These are phyloP conservation scores for Bryoerythrophyllum caledonicum DNA, from an alignment of 225 moss, liverwort and hornwort species.

Conservation along the genomic window DNA sequence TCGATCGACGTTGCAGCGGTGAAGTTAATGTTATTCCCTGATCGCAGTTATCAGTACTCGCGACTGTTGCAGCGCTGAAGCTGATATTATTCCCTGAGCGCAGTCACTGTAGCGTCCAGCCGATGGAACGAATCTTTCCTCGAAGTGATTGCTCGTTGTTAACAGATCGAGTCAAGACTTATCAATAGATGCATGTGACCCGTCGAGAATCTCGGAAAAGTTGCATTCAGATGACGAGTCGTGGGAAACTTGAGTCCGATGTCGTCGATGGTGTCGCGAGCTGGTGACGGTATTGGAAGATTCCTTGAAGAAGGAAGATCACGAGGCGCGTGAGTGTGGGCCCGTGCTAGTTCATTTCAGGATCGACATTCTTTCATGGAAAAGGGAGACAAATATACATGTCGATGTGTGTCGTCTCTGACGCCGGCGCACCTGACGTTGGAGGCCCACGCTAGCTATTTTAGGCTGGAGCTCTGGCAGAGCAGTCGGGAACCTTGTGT, in stretches of 20 bases:
- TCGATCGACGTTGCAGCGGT: background rate
- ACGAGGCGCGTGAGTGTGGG: background rate
- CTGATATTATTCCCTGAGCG: too few relatives aligned
- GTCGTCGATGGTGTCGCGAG: background rate
- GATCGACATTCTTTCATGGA: background rate
- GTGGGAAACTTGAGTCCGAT: background rate
- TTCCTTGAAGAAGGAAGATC: background rate
- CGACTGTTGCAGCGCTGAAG: too few relatives aligned
- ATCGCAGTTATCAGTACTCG: background rate
- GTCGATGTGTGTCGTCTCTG: background rate
- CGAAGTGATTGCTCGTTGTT: background rate
- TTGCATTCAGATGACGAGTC: background rate
- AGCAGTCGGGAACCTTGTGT: too few relatives aligned
- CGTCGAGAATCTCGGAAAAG: constrained; percentile 9
- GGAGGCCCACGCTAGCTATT: background rate
- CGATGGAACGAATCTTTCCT: background rate
- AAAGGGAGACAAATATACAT: background rate
- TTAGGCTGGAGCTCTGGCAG: background rate
- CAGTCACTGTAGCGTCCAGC: background rate
- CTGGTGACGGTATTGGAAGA: background rate
- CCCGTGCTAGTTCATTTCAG: background rate
- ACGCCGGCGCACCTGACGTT: background rate
- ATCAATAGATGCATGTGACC: too few relatives aligned
- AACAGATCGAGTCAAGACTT: background rate
- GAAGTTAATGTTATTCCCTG: background rate